Evolutionary conservation across 2,329 filamentous ascomycete genomes (phyloP).

Genomic region (Ophiostoma himal-ulmi): DNA sequence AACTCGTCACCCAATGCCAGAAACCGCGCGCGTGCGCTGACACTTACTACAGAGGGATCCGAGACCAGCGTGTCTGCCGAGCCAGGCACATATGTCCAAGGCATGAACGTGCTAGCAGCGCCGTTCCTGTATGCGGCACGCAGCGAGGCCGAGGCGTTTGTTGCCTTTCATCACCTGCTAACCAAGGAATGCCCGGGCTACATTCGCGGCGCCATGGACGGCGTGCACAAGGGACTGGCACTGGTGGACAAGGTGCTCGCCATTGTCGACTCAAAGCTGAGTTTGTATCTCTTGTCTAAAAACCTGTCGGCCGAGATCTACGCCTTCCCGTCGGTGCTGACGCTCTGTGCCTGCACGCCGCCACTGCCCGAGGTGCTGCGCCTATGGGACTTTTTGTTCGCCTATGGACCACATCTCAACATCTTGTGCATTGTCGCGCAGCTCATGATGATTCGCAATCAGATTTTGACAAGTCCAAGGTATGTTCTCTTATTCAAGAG

Average conservation of each 20-base stretch:
- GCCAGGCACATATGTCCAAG: slow-evolving; percentile 88
- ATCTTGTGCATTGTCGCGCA: slow-evolving; percentile 96
- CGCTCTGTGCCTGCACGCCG: slow-evolving; percentile 90
- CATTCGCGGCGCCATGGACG: slow-evolving; percentile 92
- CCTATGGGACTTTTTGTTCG: slow-evolving; percentile 96
- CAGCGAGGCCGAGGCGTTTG: slow-evolving; percentile 91
- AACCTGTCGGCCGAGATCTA: slow-evolving; percentile 91
- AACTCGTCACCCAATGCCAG: slow-evolving; percentile 43
- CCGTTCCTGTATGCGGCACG: slow-evolving; percentile 92
- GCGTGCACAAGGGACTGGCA: slow-evolving; percentile 84
- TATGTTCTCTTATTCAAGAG: slow-evolving; percentile 37
- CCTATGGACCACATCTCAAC: slow-evolving; percentile 90
- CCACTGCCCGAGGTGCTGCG: slow-evolving; percentile 87
- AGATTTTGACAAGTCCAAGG: slow-evolving; percentile 79
- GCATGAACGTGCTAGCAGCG: slow-evolving; percentile 96
- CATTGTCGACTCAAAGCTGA: slow-evolving; percentile 85
- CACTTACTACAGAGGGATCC: slow-evolving; percentile 59
- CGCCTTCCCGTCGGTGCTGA: slow-evolving; percentile 90
- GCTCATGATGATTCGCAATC: slow-evolving; percentile 77
- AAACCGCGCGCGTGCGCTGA: slow-evolving; percentile 50
- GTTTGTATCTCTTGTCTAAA: slow-evolving; percentile 75
- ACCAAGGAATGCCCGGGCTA: slow-evolving; percentile 88
- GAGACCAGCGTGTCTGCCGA: slow-evolving; percentile 53
- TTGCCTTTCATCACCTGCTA: slow-evolving; percentile 81
- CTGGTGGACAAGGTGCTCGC: slow-evolving; percentile 88